Conservation (phyloP, 306 rosid genomes). For the Medicago ruthenica region DNA sequence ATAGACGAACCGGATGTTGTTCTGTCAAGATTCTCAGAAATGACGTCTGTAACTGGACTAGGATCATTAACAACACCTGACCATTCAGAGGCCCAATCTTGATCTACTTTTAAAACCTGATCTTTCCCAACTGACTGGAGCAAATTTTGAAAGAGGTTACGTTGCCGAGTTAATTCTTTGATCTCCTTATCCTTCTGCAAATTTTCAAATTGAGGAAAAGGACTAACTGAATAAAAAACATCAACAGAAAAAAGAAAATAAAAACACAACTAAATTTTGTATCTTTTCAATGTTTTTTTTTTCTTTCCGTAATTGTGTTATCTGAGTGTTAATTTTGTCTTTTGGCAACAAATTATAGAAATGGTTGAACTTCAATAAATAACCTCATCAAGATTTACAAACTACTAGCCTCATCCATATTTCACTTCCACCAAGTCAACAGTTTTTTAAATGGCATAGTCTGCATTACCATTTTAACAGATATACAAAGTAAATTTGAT, state of each 20-base stretch:
- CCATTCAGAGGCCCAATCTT: slow-evolving; percentile 42
- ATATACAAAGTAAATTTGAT: background rate
- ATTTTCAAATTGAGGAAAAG: slow-evolving; percentile 34
- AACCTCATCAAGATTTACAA: background rate
- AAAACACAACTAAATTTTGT: background rate
- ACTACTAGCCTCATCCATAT: slow-evolving; percentile 15
- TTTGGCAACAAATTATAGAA: too few species aligned
- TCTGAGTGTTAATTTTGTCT: background rate
- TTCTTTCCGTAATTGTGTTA: background rate
- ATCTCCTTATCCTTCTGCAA: slow-evolving; percentile 81
- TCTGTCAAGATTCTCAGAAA: slow-evolving; percentile 39
- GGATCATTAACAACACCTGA: slow-evolving; percentile 39
- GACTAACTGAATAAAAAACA: slow-evolving; percentile 24
- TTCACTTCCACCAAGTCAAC: slow-evolving; percentile 1
- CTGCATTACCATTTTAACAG: slow-evolving; percentile 7
- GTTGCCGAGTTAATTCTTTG: slow-evolving; percentile 70
- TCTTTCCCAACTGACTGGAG: slow-evolving; percentile 56
- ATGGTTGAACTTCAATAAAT: too few species aligned
- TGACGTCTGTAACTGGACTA: slow-evolving; percentile 16
- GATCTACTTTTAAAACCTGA: slow-evolving; percentile 40
- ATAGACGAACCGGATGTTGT: slow-evolving; percentile 26
- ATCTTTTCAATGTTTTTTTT: slow-evolving; percentile 8
- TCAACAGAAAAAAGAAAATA: slow-evolving; percentile 18
- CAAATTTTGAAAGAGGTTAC: slow-evolving; percentile 71
- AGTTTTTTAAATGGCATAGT: background rate